A percentile compares a stretch with the other conserved stretches of the same genome.
phyloP scores from a whole-genome alignment of 768 basidiomycete genomes.

The Megacollybia marginata region DNA sequence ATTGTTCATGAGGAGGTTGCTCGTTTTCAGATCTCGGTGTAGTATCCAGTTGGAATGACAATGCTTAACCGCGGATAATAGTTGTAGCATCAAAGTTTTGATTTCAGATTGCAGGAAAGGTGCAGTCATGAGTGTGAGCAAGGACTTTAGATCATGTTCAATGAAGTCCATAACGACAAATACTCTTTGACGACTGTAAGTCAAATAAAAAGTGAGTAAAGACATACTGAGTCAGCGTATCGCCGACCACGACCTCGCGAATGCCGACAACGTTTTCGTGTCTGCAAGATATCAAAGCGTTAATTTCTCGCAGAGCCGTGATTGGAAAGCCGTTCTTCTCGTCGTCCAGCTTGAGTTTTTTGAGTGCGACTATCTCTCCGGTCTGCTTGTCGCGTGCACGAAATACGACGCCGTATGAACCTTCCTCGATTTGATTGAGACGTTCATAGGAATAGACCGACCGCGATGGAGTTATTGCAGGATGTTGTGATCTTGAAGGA shows the following conservation, averaged over 20 bases:
- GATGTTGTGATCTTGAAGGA: constrained; percentile 71
- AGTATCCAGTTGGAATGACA: constrained; percentile 98
- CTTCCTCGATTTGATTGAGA: constrained; percentile 97
- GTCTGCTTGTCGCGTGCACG: constrained; percentile 93
- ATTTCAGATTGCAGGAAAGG: constrained; percentile 98
- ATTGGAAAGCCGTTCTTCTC: constrained; percentile 99
- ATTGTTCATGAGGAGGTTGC: constrained; percentile 98
- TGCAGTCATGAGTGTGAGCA: constrained; percentile 89
- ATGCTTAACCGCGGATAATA: constrained; percentile 87
- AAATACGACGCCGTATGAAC: constrained; percentile 95
- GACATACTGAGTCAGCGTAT: constrained; percentile 97
- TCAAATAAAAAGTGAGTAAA: not conserved
- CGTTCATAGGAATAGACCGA: constrained; percentile 93
- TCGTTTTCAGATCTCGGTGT: constrained; percentile 95
- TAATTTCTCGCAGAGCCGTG: constrained; percentile 89
- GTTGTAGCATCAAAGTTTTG: constrained; percentile 92
- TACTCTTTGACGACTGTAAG: constrained; percentile 49
- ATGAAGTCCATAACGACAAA: constrained; percentile 99
- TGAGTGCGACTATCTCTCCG: constrained; percentile 92
- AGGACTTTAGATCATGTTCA: constrained; percentile 97
- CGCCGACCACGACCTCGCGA: constrained; percentile 95
- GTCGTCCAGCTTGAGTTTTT: constrained; percentile 97
- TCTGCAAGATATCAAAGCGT: constrained; percentile 89
- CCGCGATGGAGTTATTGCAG: constrained; percentile 76
- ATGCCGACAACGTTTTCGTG: constrained; percentile 98